These are phyloP conservation scores for Millerozyma acaciae DNA, from an alignment of 805 yeast genomes.

Conservation along the genomic window DNA sequence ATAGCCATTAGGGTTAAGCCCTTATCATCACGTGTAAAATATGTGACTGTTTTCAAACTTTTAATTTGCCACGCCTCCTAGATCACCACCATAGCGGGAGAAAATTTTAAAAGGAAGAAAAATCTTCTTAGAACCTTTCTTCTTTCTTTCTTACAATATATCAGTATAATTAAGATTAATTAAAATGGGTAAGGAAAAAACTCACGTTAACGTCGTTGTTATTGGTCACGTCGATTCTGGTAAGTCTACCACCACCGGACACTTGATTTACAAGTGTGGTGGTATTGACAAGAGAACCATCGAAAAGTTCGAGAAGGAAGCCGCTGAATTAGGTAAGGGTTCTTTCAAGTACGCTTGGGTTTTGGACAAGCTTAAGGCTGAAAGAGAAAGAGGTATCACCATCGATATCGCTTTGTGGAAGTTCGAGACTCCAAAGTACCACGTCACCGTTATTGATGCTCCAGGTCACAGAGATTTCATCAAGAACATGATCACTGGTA, in stretches of 20 bases:
- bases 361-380: conserved; percentile 92
- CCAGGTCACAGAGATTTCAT: conserved; percentile 97
- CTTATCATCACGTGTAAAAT: too few species aligned
- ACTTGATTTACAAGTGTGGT: conserved; percentile 99
- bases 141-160: conserved; percentile 2
- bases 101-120: conserved; percentile 1
- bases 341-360: conserved; percentile 98
- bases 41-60: too few species aligned
- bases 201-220: conserved; percentile 99
- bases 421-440: conserved; percentile 87
- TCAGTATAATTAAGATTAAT: conserved; percentile 3
- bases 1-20: too few species aligned
- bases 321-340: conserved; percentile 95
- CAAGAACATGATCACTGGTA: conserved; percentile 95
- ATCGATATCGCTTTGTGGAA: conserved; percentile 90
- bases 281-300: conserved; percentile 98
- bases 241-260: conserved; percentile 95
- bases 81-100: too few species aligned
- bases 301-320: conserved; percentile 98
- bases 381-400: conserved; percentile 96
- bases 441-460: conserved; percentile 89
- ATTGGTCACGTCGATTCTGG: conserved; percentile 99
- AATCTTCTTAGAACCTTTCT: conserved; percentile 5
- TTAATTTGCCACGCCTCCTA: too few species aligned
- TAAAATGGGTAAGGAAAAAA: conserved; percentile 84